phyloP scores from a whole-genome alignment of 2,329 filamentous ascomycete genomes.

The Lecanosticta acicola region DNA sequence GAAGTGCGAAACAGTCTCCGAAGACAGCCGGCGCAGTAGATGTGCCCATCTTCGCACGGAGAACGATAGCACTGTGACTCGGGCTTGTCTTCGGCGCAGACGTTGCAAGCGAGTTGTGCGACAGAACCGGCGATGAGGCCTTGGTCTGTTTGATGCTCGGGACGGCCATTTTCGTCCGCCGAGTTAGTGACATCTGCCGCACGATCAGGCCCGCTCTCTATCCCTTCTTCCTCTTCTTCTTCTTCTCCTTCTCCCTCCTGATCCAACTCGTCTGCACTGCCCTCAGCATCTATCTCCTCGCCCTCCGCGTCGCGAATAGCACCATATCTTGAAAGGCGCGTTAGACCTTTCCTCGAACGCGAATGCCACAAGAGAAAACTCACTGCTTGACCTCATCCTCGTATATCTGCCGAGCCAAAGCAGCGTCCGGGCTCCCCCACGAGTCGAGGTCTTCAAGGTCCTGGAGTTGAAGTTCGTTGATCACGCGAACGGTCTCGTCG shows the following conservation, averaged over 20 bases:
- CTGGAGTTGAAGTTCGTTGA: background rate
- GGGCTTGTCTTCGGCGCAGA: background rate
- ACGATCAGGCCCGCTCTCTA: no score
- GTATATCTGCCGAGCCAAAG: background rate
- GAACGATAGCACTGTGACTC: background rate
- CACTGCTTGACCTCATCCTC: background rate
- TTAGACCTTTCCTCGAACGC: no score
- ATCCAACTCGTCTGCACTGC: no score
- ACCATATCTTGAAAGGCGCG: background rate
- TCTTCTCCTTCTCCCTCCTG: background rate
- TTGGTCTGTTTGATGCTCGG: no score
- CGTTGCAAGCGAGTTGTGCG: background rate
- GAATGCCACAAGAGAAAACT: no score
- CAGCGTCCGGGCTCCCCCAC: background rate
- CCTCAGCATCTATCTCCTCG: background rate
- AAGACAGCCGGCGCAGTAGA: constrained; percentile 7
- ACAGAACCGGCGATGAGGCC: no score
- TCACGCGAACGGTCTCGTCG: background rate
- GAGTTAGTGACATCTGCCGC: no score
- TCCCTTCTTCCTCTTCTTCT: background rate
- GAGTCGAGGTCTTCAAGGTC: background rate
- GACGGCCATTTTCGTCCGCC: no score
- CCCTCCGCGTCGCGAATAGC: background rate
- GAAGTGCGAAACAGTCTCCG: constrained; percentile 5
- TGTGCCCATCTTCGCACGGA: constrained; percentile 1